Evolutionary conservation across 805 yeast genomes (phyloP).

Genomic region (Suhomyces sp.): DNA sequence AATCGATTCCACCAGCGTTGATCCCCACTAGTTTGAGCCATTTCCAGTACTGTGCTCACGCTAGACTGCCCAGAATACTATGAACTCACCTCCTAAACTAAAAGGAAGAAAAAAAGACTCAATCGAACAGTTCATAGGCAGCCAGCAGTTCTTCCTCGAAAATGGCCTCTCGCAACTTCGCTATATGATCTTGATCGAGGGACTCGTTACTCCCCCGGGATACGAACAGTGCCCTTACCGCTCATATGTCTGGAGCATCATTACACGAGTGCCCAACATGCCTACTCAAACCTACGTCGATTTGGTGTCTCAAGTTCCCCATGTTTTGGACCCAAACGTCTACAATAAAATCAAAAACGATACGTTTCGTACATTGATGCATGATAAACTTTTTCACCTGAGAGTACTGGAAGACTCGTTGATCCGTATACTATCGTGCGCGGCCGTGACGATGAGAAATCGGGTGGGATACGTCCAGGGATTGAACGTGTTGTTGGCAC

Average conservation of each 20-base stretch:
- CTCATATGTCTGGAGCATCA: slow-evolving; percentile 76
- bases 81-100: slow-evolving; percentile 4
- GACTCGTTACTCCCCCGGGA: slow-evolving; percentile 39
- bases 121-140: slow-evolving; percentile 48
- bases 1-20: background rate
- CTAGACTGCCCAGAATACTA: background rate
- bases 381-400: slow-evolving; percentile 60
- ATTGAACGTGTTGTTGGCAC: slow-evolving; percentile 82
- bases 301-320: slow-evolving; percentile 50
- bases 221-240: slow-evolving; percentile 64
- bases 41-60: background rate
- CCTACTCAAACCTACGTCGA: slow-evolving; percentile 54
- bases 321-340: slow-evolving; percentile 41
- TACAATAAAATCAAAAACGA: slow-evolving; percentile 77
- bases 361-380: slow-evolving; percentile 79
- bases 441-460: slow-evolving; percentile 47
- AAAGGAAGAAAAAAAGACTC: slow-evolving; percentile 49
- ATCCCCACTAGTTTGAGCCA: background rate
- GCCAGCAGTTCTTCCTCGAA: slow-evolving; percentile 43
- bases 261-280: slow-evolving; percentile 60
- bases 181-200: slow-evolving; percentile 37
- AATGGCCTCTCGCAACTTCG: slow-evolving; percentile 54
- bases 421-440: slow-evolving; percentile 67
- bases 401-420: slow-evolving; percentile 69
- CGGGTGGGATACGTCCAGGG: slow-evolving; percentile 78